Percentiles rank a stretch among this genome's conserved stretches.
Evolutionary conservation across 805 yeast genomes (phyloP).

Genomic region (Torulaspora gathmanii): DNA sequence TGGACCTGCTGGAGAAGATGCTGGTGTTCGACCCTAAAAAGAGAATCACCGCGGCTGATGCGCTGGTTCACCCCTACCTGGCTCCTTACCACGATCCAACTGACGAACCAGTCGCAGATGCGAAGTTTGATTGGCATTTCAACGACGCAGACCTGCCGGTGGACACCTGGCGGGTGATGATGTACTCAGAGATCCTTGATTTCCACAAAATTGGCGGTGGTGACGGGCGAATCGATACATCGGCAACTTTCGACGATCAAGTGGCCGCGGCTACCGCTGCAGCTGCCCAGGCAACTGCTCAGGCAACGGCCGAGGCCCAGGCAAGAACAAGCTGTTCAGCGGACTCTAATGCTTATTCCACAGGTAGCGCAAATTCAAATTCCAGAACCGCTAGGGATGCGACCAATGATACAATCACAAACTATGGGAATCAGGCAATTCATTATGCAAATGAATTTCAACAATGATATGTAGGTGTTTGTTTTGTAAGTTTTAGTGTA

Average conservation of each 20-base stretch:
- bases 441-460: constrained; percentile 35
- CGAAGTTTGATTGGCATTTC: constrained; percentile 95
- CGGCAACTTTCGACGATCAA: constrained; percentile 36
- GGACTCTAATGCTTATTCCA: neutral
- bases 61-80: constrained; percentile 83
- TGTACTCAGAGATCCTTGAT: constrained; percentile 94
- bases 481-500: constrained; percentile 4
- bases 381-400: constrained; percentile 12
- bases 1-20: constrained; percentile 84
- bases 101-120: constrained; percentile 93
- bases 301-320: constrained; percentile 27
- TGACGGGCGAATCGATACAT: constrained; percentile 34
- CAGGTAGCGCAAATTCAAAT: constrained; percentile 1
- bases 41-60: constrained; percentile 89
- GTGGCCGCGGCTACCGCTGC: constrained; percentile 38
- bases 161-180: constrained; percentile 98
- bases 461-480: constrained; percentile 10
- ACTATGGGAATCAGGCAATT: constrained; percentile 34
- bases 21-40: constrained; percentile 91
- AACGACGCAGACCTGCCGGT: constrained; percentile 97
- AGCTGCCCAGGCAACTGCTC: constrained; percentile 34
- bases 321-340: constrained; percentile 5
- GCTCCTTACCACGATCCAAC: constrained; percentile 96
- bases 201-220: constrained; percentile 81
- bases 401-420: constrained; percentile 25